These are phyloP conservation scores for Pleurotus eryngii DNA, from an alignment of 768 basidiomycete genomes.

Conservation along the genomic window DNA sequence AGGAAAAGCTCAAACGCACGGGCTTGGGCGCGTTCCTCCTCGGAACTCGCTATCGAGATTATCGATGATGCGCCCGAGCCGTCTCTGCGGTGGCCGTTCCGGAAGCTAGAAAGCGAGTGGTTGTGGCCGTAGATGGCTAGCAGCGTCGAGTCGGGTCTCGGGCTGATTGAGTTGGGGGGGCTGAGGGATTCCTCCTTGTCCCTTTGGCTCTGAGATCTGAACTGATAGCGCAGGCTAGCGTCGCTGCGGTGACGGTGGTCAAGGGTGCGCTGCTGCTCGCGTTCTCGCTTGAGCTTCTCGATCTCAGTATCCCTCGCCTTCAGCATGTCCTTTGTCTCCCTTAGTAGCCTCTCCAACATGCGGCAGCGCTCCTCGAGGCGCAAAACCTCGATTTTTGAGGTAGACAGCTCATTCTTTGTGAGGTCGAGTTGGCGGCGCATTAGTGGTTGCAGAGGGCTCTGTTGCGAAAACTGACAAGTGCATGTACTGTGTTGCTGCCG, in stretches of 20 bases:
- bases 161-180: background rate
- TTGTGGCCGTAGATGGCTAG: constrained; percentile 7
- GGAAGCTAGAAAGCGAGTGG: constrained; percentile 1
- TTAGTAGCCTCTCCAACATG: constrained; percentile 58
- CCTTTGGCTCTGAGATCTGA: background rate
- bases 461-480: constrained; percentile 37
- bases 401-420: constrained; percentile 52
- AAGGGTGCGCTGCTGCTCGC: constrained; percentile 29
- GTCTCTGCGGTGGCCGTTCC: constrained; percentile 7
- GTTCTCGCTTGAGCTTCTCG: constrained; percentile 44
- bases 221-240: background rate
- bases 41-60: constrained; percentile 15
- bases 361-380: constrained; percentile 62
- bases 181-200: background rate
- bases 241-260: constrained; percentile 28
- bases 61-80: constrained; percentile 4
- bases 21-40: constrained; percentile 56
- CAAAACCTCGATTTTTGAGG: constrained; percentile 49
- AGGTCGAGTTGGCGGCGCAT: constrained; percentile 59
- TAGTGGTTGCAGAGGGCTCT: constrained; percentile 34
- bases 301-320: constrained; percentile 58
- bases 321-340: constrained; percentile 60
- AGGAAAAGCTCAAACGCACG: constrained; percentile 65
- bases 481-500: constrained; percentile 24
- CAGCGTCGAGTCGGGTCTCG: background rate